These are phyloP conservation scores for Diaporthe sp. DNA, from an alignment of 2,329 filamentous ascomycete genomes.

Conservation along the genomic window DNA sequence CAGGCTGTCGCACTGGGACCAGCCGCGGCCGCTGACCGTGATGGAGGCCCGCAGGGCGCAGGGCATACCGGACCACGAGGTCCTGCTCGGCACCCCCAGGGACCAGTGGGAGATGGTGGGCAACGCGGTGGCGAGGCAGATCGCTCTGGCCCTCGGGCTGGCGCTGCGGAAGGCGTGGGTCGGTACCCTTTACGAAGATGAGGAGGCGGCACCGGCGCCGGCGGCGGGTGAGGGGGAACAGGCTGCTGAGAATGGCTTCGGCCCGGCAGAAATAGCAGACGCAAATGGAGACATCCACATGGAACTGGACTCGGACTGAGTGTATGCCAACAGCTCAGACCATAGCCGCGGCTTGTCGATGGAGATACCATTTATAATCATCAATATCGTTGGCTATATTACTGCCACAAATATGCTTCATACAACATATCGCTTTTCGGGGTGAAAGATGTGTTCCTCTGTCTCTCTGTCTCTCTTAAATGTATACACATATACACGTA, in stretches of 20 bases:
- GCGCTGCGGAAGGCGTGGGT: slow-evolving; percentile 71
- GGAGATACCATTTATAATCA: no score
- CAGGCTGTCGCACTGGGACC: slow-evolving; percentile 72
- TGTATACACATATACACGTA: neutral
- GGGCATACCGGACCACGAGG: slow-evolving; percentile 77
- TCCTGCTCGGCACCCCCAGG: slow-evolving; percentile 70
- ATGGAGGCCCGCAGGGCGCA: slow-evolving; percentile 79
- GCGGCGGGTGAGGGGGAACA: slow-evolving; percentile 20
- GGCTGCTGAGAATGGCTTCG: neutral
- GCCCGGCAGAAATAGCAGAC: neutral
- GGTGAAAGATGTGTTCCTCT: neutral
- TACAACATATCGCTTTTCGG: no score
- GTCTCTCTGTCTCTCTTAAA: neutral
- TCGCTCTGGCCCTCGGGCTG: slow-evolving; percentile 76
- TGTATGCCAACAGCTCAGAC: neutral
- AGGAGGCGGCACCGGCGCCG: slow-evolving; percentile 21
- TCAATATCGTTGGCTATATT: neutral
- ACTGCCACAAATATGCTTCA: no score
- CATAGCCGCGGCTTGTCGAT: neutral
- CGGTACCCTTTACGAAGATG: slow-evolving; percentile 52
- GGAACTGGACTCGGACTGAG: neutral
- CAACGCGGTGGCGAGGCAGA: slow-evolving; percentile 80
- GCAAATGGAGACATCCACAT: neutral
- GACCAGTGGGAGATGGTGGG: slow-evolving; percentile 78
- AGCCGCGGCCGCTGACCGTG: slow-evolving; percentile 72